phyloP scores from a whole-genome alignment of 768 basidiomycete species.

The Trametes elegans region DNA sequence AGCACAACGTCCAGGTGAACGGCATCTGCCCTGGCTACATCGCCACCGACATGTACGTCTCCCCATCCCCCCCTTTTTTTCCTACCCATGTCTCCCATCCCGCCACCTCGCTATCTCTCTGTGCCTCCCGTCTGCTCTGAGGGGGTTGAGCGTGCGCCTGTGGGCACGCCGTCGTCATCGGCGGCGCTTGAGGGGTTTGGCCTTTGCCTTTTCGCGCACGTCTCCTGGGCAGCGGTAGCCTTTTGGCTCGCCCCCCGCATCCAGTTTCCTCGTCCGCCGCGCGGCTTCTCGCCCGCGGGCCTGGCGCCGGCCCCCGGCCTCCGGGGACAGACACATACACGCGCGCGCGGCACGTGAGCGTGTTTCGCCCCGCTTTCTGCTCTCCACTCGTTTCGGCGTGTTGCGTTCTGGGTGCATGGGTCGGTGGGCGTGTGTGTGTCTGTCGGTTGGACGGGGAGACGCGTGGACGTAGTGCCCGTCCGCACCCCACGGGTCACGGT shows the following conservation, averaged over 20 bases:
- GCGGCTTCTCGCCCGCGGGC: not conserved
- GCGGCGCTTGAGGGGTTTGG: slow-evolving; percentile 8
- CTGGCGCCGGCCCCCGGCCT: not conserved
- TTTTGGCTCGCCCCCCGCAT: slow-evolving; percentile 11
- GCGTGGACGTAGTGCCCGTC: too few species aligned
- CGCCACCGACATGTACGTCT: slow-evolving; percentile 76
- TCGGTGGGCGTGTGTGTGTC: too few species aligned
- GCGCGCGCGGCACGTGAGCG: slow-evolving; percentile 8
- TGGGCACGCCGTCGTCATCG: not conserved
- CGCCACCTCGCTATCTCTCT: not conserved
- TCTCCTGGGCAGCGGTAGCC: slow-evolving; percentile 16
- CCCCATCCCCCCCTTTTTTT: not conserved
- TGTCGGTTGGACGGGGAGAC: too few species aligned
- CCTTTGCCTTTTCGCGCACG: slow-evolving; percentile 9
- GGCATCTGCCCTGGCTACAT: slow-evolving; percentile 88
- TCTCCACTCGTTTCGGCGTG: too few species aligned
- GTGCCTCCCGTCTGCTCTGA: too few species aligned
- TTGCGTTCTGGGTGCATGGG: too few species aligned
- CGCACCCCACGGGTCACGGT: too few species aligned
- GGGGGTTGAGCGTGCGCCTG: not conserved
- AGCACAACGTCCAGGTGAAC: slow-evolving; percentile 85
- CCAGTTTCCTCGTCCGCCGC: too few species aligned
- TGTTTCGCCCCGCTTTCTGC: too few species aligned
- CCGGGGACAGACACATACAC: not conserved
- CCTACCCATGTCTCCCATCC: not conserved